phyloP scores from a whole-genome alignment of 495 filamentous ascomycete genomes.

The Schizothecium vesticola region DNA sequence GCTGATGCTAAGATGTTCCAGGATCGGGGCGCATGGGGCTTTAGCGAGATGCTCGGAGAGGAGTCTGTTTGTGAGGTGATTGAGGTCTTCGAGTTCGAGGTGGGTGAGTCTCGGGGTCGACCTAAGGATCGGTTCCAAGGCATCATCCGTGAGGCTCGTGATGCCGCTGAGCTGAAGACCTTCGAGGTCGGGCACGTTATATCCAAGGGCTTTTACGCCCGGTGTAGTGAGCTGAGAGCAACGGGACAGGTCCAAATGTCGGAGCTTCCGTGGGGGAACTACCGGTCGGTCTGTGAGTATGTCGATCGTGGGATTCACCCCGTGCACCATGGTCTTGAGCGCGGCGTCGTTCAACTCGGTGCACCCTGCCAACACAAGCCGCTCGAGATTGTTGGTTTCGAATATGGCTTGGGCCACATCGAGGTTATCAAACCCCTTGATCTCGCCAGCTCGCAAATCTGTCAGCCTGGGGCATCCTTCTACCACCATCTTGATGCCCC shows the following conservation, averaged over 20 bases:
- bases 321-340: constrained; percentile 66
- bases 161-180: constrained; percentile 77
- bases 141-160: constrained; percentile 62
- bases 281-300: constrained; percentile 67
- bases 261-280: constrained; percentile 72
- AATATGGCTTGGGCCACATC: constrained; percentile 68
- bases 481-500: constrained; percentile 69
- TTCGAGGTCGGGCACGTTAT: constrained; percentile 74
- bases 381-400: constrained; percentile 71
- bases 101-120: constrained; percentile 74
- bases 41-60: constrained; percentile 65
- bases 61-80: constrained; percentile 65
- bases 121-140: constrained; percentile 65
- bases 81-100: constrained; percentile 83
- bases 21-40: constrained; percentile 60
- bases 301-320: constrained; percentile 68
- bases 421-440: constrained; percentile 68
- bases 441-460: constrained; percentile 79
- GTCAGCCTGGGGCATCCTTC: constrained; percentile 64
- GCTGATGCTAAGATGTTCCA: constrained; percentile 81
- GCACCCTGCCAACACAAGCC: constrained; percentile 72
- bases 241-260: constrained; percentile 78
- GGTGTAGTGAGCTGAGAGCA: constrained; percentile 67
- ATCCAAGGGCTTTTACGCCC: constrained; percentile 60
- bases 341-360: constrained; percentile 67